Base-by-base conservation (phyloP, 2,329 filamentous ascomycete species). In the Phialophora chinensis region DNA sequence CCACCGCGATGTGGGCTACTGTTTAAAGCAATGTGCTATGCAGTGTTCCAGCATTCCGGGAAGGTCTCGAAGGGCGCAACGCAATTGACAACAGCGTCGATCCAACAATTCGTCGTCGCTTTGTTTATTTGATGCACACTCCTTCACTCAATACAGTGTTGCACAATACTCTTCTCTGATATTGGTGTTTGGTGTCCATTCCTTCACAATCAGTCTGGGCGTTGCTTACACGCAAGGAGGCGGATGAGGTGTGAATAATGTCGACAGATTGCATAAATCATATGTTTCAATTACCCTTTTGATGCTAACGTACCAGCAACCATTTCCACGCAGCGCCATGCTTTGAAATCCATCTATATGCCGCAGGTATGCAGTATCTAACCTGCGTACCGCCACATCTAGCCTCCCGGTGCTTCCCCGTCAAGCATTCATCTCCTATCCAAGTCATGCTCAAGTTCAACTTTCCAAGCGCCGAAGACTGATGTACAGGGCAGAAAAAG, bases 261-360 rank as follows among this genome's bases (percentile, higher is more conserved):
- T 44, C 6, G 38, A 44, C 17, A 44, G 38, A 42, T 5, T 5
- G 49, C 49, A 52, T 29, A n/a, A 33, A 20, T 55, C 38, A 12
- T 35, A 12, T 35, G 25, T 55, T 33, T 35, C 29, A 20, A 33
- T 55, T 20, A 31, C 29, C 27, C 27, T n/a, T 14, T 53, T 11
- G 27, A 55, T 55, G 53, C 53, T 55, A 55, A 55, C 29, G 29
- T 17, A 35, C 53, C 53, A 55, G 53, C 53, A 29, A 55, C 53
- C 53, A 55, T 55, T 55, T 33, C 35, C 17, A n/a, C 53, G n/a
- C 25, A 33, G 53, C 53, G 53, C 53, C 53, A 55, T 55, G 53
- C 53, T 55, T 25, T 52, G 17, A 55, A 55, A 55, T 55, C 17
- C 23, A 55, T 33, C 6, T 29, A 53, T 53, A 20, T 33, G 29